Base-by-base conservation (phyloP, 2,329 filamentous ascomycete species). In the Colletotrichum endophyticum region DNA sequence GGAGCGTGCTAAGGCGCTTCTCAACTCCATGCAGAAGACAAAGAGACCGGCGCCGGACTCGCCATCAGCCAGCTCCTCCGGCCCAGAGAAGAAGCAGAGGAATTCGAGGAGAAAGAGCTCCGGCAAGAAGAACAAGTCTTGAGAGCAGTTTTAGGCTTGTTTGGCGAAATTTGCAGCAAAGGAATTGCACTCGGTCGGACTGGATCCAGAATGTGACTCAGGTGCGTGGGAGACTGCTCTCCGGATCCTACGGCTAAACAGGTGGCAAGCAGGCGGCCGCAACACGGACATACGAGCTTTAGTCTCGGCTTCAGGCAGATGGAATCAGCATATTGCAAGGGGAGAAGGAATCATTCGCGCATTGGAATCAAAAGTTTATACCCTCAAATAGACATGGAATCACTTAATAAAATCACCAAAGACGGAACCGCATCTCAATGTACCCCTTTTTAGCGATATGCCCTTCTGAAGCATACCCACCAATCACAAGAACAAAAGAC, bases 1-100 rank as follows among this genome's bases (percentile, higher is more conserved):
- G 78, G 90, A 91, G 83, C 86, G 87, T 11, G 89, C 89, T 56
- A 90, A 89, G 81, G 88, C 89, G 11, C 83, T 89, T 5, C 82
- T 89, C 67, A 90, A 87, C 79, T 84, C 84, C 3, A 83, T 89
- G 6, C 85, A 87, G 77, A 78, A 82, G 39, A 84, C 84, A 75
- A 88, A 90, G 81, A 84, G 88, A 62, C 82, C 84, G 4, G 85
- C 84, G 1, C 84, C 84, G 32, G 84, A 85, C 25, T 77, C 78
- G 12, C 78, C 78, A 11, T 79, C 81, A 6, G 75, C 81, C 56
- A 79, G 78, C 44, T 79, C 81, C 6, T 77, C 81, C 2, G 72
- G 81, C 5, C 72, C 75, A 22, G 84, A 84, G 73, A 85, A 84
- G 66, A 80, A 80, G 64, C 83, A 83, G 76, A 78, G 76, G 70